Percentiles rank a stretch among this genome's conserved stretches.
phyloP scores from a whole-genome alignment of 148 eudicot species.

The Silene conica region DNA sequence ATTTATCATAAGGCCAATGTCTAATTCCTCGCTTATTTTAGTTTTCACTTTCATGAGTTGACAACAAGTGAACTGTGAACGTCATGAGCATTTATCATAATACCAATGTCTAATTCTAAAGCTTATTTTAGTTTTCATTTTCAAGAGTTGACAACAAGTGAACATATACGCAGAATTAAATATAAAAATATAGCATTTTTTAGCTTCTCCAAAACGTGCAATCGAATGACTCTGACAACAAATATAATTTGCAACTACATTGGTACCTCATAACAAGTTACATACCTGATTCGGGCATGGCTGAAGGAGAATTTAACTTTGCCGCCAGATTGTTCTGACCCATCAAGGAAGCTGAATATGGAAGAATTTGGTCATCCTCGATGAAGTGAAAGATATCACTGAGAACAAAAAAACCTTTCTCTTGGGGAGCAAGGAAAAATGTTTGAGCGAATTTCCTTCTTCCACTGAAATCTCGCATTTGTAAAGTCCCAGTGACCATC shows the following conservation, averaged over 20 bases:
- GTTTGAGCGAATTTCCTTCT: constrained; percentile 85
- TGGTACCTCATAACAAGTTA: neutral
- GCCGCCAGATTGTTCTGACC: constrained; percentile 59
- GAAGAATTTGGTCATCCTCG: constrained; percentile 73
- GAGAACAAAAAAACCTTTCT: constrained; percentile 87
- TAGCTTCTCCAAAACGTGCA: neutral
- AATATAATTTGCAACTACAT: neutral
- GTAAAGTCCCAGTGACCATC: constrained; percentile 82
- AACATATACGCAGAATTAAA: neutral
- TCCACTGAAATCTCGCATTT: constrained; percentile 48
- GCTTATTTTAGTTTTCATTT: neutral
- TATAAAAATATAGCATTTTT: neutral
- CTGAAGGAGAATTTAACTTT: constrained; percentile 47
- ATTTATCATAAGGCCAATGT: too few relatives aligned
- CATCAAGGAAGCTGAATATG: constrained; percentile 54
- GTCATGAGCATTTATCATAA: neutral
- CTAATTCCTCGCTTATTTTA: too few relatives aligned
- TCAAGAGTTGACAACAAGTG: neutral
- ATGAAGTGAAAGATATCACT: constrained; percentile 88
- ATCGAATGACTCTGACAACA: neutral
- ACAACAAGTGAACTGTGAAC: too few relatives aligned
- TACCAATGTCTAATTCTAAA: neutral
- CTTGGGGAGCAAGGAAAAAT: constrained; percentile 95
- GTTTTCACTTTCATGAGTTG: too few relatives aligned
- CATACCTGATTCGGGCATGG: constrained; percentile 67